A percentile compares a stretch with the other conserved stretches of the same genome.
phyloP scores from a whole-genome alignment of 2,329 filamentous ascomycete species.

The Moelleriella libera region DNA sequence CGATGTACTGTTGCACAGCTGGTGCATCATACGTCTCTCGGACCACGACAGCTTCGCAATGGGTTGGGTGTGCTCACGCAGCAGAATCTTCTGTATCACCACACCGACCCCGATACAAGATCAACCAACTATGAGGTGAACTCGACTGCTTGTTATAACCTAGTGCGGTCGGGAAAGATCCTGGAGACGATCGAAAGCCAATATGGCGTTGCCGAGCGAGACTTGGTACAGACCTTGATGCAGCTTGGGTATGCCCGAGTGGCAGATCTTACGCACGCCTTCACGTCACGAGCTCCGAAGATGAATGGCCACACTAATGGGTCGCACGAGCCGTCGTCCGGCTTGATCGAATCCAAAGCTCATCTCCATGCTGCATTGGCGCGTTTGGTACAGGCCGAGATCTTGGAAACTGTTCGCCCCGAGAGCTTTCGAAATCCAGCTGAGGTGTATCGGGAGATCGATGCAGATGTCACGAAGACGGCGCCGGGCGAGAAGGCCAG shows the following conservation, averaged over 20 bases:
- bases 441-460: conserved; percentile 47
- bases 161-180: conserved; percentile 71
- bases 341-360: conserved; percentile 27
- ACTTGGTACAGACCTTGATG: conserved; percentile 61
- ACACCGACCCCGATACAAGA: conserved; percentile 46
- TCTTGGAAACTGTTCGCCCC: conserved; percentile 49
- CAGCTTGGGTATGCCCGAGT: conserved; percentile 65
- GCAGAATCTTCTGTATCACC: conserved; percentile 71
- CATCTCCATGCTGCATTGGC: conserved; percentile 36
- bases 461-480: conserved; percentile 43
- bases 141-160: conserved; percentile 62
- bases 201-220: conserved; percentile 60
- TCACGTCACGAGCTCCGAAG: conserved; percentile 24
- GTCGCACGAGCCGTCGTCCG: conserved; percentile 15
- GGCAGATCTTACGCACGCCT: conserved; percentile 53
- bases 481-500: conserved; percentile 25
- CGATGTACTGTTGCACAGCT: conserved; percentile 60
- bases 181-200: conserved; percentile 59
- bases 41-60: conserved; percentile 62
- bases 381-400: conserved; percentile 47
- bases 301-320: conserved; percentile 20
- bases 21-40: conserved; percentile 56
- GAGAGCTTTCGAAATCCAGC: conserved; percentile 45
- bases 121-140: conserved; percentile 76
- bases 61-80: conserved; percentile 77